These are phyloP conservation scores for Gastrodia elata DNA, from an alignment of 106 monocot genomes.

Conservation along the genomic window DNA sequence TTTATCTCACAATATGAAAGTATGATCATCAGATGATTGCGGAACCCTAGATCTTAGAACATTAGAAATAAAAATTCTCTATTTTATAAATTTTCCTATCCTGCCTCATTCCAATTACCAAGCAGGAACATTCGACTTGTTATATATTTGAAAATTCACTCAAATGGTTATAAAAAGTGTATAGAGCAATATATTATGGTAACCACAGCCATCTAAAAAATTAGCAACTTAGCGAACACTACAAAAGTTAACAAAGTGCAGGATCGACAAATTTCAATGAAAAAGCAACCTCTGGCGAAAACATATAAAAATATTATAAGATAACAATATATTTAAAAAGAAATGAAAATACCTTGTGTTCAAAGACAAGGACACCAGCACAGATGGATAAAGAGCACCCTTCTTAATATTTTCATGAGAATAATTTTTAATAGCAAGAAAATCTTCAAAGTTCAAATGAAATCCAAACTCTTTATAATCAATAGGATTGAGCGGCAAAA, in stretches of 20 bases:
- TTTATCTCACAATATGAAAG: background rate
- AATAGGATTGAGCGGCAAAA: constrained; percentile 58
- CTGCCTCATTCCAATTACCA: background rate
- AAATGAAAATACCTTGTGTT: constrained; percentile 64
- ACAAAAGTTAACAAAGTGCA: background rate
- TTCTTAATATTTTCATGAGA: constrained; percentile 95
- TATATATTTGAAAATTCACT: background rate
- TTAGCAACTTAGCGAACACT: background rate
- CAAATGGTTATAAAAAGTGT: background rate
- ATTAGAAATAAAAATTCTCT: background rate
- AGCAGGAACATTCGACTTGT: background rate
- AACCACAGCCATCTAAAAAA: background rate
- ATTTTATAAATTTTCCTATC: background rate
- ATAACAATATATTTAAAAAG: background rate
- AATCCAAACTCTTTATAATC: constrained; percentile 97
- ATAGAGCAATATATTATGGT: background rate
- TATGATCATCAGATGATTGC: background rate
- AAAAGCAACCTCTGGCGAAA: background rate
- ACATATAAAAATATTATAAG: constrained; percentile 6
- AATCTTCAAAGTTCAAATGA: constrained; percentile 73
- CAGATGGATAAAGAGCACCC: constrained; percentile 67
- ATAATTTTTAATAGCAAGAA: constrained; percentile 61
- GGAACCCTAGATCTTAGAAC: background rate
- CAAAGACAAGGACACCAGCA: constrained; percentile 77
- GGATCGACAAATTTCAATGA: background rate